These are phyloP conservation scores for Hanseniaspora hatyaiensis DNA, from an alignment of 805 yeast species.

Conservation along the genomic window DNA sequence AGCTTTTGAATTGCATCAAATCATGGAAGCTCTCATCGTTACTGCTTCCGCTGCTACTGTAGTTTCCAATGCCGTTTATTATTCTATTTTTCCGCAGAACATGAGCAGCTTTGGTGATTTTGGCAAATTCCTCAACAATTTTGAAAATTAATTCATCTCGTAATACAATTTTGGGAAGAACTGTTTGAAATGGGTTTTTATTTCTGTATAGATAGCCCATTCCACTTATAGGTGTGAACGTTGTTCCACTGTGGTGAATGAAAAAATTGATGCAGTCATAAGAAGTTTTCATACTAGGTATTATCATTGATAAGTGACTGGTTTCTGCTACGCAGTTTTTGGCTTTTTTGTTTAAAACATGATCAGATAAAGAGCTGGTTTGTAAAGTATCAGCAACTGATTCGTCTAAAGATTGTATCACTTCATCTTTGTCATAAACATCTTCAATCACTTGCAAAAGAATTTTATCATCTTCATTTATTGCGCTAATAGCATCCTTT, in stretches of 20 bases:
- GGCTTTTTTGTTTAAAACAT: no score
- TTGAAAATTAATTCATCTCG: conserved; percentile 5
- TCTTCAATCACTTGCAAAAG: not conserved
- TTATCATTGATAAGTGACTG: not conserved
- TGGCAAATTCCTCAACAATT: conserved; percentile 13
- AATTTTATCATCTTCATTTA: not conserved
- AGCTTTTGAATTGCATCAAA: no score
- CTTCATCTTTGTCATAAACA: not conserved
- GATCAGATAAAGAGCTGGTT: not conserved
- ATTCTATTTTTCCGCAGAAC: not conserved
- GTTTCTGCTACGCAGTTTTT: no score
- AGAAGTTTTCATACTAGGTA: conserved; percentile 4
- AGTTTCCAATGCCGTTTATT: not conserved
- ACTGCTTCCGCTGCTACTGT: not conserved
- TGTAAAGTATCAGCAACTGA: not conserved
- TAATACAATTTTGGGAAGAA: not conserved
- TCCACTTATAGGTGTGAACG: conserved; percentile 11
- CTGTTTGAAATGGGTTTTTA: conserved; percentile 6
- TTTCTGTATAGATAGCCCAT: conserved; percentile 9
- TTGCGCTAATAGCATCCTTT: not conserved
- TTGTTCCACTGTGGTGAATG: conserved; percentile 9
- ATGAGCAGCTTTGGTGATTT: not conserved
- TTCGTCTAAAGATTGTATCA: not conserved
- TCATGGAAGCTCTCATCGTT: no score
- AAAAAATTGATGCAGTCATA: conserved; percentile 5